Conservation (phyloP, 805 yeast species). For the Nakazawaea populi region DNA sequence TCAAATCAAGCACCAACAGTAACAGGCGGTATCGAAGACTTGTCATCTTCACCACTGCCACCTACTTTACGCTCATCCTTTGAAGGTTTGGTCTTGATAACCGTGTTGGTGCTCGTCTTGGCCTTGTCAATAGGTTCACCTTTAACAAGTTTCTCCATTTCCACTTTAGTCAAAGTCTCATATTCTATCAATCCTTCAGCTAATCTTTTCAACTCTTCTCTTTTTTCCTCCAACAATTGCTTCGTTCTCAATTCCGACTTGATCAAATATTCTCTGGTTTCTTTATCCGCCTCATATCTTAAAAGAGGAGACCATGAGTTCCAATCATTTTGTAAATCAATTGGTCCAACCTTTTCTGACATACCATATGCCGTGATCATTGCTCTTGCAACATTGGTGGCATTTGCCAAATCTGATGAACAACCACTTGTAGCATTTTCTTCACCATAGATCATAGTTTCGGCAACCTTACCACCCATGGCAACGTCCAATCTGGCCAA, state of each 20-base stretch:
- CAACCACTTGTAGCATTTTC: constrained; percentile 96
- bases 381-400: constrained; percentile 90
- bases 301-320: constrained; percentile 89
- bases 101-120: constrained; percentile 69
- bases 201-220: constrained; percentile 70
- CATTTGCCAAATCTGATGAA: constrained; percentile 82
- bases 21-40: constrained; percentile 9
- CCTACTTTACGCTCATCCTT: constrained; percentile 10
- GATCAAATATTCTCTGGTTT: constrained; percentile 70
- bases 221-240: constrained; percentile 51
- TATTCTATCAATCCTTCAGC: constrained; percentile 93
- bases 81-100: constrained; percentile 38
- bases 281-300: constrained; percentile 87
- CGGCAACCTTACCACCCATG: constrained; percentile 99
- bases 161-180: constrained; percentile 89
- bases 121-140: constrained; percentile 73
- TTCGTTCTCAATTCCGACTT: constrained; percentile 80
- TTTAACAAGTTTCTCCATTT: constrained; percentile 76
- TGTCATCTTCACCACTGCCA: constrained; percentile 4
- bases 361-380: constrained; percentile 97
- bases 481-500: constrained; percentile 91
- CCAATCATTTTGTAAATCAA: constrained; percentile 86
- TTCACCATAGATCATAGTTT: constrained; percentile 84
- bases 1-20: constrained; percentile 6
- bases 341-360: constrained; percentile 92